Evolutionary conservation across 2,329 filamentous ascomycete species (phyloP).

Genomic region (Rasamsonia emersonii): DNA sequence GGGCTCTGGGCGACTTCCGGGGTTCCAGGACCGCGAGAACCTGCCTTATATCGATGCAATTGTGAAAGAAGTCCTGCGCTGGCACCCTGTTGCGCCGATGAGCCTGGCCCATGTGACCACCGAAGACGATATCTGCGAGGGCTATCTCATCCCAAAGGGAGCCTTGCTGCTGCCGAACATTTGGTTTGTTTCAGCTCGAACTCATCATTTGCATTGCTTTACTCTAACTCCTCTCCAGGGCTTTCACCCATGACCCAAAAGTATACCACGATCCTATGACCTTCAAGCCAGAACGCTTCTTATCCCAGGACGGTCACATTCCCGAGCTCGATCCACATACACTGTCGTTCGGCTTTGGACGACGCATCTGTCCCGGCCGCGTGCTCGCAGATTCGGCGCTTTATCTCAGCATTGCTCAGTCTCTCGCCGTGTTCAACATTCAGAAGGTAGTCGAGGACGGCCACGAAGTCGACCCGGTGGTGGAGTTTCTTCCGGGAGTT

Average conservation of each 20-base stretch:
- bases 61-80: constrained; percentile 19
- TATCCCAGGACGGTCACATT: background rate
- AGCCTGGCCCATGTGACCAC: constrained; percentile 11
- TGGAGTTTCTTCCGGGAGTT: constrained; percentile 19
- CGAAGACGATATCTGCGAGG: constrained; percentile 11
- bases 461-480: constrained; percentile 22
- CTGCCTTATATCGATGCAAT: constrained; percentile 20
- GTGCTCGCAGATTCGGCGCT: constrained; percentile 24
- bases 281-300: background rate
- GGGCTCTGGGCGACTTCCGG: constrained; percentile 17
- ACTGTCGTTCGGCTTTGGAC: background rate
- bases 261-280: background rate
- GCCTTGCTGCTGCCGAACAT: constrained; percentile 19
- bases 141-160: constrained; percentile 17
- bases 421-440: constrained; percentile 37
- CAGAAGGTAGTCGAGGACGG: constrained; percentile 27
- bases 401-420: constrained; percentile 30
- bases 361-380: background rate
- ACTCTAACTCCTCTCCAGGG: constrained; percentile 33
- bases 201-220: too few relatives aligned
- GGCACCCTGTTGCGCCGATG: constrained; percentile 14
- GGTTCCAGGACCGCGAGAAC: constrained; percentile 24
- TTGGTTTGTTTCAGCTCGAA: too few relatives aligned
- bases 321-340: background rate
- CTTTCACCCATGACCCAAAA: background rate